These are phyloP conservation scores for Naganishia onofrii DNA, from an alignment of 768 basidiomycete genomes.

Conservation along the genomic window DNA sequence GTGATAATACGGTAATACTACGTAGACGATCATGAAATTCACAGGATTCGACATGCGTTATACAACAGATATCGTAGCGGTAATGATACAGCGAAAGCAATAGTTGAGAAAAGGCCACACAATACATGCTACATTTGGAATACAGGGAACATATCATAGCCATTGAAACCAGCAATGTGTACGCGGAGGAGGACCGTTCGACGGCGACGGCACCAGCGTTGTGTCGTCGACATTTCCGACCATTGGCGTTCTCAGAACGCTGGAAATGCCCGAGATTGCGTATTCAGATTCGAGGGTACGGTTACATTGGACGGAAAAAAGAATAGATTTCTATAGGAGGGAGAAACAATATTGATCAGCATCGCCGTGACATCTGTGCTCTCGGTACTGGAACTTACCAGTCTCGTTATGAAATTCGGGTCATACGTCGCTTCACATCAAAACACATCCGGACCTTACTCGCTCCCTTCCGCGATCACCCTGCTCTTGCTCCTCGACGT, in stretches of 20 bases:
- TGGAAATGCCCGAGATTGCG: not conserved
- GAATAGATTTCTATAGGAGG: not conserved
- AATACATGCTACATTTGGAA: no score
- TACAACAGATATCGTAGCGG: no score
- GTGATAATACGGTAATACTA: no score
- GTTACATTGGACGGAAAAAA: not conserved
- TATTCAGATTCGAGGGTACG: not conserved
- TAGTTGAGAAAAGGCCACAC: no score
- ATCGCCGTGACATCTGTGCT: not conserved
- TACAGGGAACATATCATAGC: no score
- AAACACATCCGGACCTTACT: not conserved
- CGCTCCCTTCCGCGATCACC: not conserved
- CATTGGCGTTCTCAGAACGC: not conserved
- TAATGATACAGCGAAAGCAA: no score
- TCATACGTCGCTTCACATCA: slow-evolving; percentile 8
- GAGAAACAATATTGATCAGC: not conserved
- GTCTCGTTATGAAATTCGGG: no score
- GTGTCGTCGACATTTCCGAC: not conserved
- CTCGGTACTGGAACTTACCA: not conserved
- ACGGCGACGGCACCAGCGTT: not conserved
- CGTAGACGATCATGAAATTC: no score
- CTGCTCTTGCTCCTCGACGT: slow-evolving; percentile 15
- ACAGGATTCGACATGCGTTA: no score
- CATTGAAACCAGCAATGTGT: no score
- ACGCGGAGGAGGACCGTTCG: not conserved